Percentiles rank a stretch among this genome's conserved stretches.
These are phyloP conservation scores for Lactarius trivialis DNA, from an alignment of 768 basidiomycete species.

Conservation along the genomic window DNA sequence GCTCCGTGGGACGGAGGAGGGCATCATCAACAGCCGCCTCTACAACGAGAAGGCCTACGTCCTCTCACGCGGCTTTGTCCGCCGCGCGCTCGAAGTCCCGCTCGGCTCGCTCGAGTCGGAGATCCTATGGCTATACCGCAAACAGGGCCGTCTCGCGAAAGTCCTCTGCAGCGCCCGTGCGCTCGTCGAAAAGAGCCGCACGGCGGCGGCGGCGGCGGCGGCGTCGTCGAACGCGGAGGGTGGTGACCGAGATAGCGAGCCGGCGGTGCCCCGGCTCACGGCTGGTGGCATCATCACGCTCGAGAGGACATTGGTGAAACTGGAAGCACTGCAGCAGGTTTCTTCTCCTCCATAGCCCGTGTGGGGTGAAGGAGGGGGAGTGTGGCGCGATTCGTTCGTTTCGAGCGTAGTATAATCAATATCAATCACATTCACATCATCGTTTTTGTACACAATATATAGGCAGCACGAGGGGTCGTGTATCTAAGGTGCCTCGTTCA, in stretches of 20 bases:
- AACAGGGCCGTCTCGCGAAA: conserved; percentile 55
- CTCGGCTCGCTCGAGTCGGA: conserved; percentile 65
- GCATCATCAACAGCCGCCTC: conserved; percentile 81
- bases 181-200: conserved; percentile 64
- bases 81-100: conserved; percentile 80
- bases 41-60: conserved; percentile 94
- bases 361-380: background rate
- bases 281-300: conserved; percentile 75
- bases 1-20: conserved; percentile 83
- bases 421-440: conserved; percentile 1
- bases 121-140: conserved; percentile 67
- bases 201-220: conserved; percentile 18
- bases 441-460: background rate
- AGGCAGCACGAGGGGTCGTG: background rate
- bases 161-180: conserved; percentile 55
- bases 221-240: conserved; percentile 22
- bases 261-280: conserved; percentile 69
- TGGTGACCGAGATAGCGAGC: conserved; percentile 31
- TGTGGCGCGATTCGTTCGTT: background rate
- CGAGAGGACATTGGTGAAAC: conserved; percentile 63
- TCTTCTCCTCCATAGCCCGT: conserved; percentile 1
- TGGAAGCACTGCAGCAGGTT: conserved; percentile 39
- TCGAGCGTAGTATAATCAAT: conserved; percentile 11
- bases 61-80: conserved; percentile 81
- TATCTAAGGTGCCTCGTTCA: conserved; percentile 4